Evolutionary conservation across 2,329 filamentous ascomycete genomes (phyloP).

Genomic region (Verticillium longisporum): DNA sequence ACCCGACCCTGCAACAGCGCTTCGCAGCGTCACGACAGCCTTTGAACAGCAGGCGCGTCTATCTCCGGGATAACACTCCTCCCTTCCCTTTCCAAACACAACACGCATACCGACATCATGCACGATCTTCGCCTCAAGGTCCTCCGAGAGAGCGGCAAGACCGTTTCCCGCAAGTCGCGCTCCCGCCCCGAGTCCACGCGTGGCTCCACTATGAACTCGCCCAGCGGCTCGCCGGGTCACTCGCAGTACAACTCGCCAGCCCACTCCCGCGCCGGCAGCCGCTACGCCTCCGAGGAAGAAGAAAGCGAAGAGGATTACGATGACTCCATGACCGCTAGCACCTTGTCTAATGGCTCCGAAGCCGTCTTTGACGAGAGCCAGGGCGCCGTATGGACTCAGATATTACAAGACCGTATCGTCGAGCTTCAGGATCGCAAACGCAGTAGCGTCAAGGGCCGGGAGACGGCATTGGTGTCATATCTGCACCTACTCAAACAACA

Average conservation of each 20-base stretch:
- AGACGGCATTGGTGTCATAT: slow-evolving; percentile 55
- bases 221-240: slow-evolving; percentile 48
- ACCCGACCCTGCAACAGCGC: neutral
- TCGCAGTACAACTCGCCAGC: slow-evolving; percentile 52
- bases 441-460: slow-evolving; percentile 64
- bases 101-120: slow-evolving; percentile 33
- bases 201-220: slow-evolving; percentile 51
- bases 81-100: neutral
- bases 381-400: slow-evolving; percentile 52
- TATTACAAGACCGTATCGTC: slow-evolving; percentile 59
- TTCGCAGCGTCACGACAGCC: neutral
- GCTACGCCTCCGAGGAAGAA: slow-evolving; percentile 59
- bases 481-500: slow-evolving; percentile 61
- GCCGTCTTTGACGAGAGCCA: slow-evolving; percentile 50
- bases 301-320: slow-evolving; percentile 47
- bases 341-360: slow-evolving; percentile 32
- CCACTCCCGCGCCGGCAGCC: slow-evolving; percentile 53
- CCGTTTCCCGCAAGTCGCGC: slow-evolving; percentile 60
- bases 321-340: slow-evolving; percentile 37
- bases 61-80: neutral
- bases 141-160: slow-evolving; percentile 64
- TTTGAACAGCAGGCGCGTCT: neutral
- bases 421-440: slow-evolving; percentile 71
- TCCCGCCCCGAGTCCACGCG: slow-evolving; percentile 49
- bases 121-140: slow-evolving; percentile 62